Evolutionary conservation across 1,284 basidiomycete genomes (phyloP), one percentile per base, ranked within the genome.

Genomic region (Anthracocystis panici-leucophaei): DNA sequence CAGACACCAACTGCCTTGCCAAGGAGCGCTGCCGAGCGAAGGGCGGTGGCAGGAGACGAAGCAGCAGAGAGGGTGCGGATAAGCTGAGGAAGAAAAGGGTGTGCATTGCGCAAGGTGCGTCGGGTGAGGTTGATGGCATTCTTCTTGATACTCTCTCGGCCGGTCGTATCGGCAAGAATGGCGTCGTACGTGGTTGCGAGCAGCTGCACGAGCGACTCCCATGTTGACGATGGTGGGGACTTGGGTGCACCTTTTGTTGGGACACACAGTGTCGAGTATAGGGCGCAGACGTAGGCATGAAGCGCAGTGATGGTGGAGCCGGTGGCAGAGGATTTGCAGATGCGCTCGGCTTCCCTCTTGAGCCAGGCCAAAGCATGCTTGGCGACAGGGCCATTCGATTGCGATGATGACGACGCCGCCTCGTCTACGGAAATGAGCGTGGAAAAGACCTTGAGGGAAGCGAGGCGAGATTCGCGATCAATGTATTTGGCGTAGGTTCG

Each of bases 401-500:
- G n/a, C n/a, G n/a, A n/a, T 29, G 65, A 35, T 27, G 86, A 87
- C n/a, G 87, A 83, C 16, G 85, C 80, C 3, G 85, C 86, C 25
- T 88, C 87, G 29, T 89, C 87, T 35, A 87, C 79, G 50, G 90
- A 89, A 18, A 93, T 88, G 57, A 94, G 81, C 49, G 89, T 89
- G 80, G 89, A 88, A 0, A 89, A 90, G 38, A 93, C 88, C 1
- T 86, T 85, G 72, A 93, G 90, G 0, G 92, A 91, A 4, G 91
- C 91, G 53, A 90, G 88, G 63, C 91, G 88, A 2, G 93, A 94
- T 56, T 87, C 83, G 2, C 88, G 86, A 82, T 95, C 93, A 49
- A 89, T 86, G 87, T 94, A 94, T 76, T 91, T 90, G 14, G 92
- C 89, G 82, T 92, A 92, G 0, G 92, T 93, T 48, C 90, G 86